These are phyloP conservation scores for Solanum virginianum DNA, from an alignment of 257 asterid genomes.

Conservation along the genomic window DNA sequence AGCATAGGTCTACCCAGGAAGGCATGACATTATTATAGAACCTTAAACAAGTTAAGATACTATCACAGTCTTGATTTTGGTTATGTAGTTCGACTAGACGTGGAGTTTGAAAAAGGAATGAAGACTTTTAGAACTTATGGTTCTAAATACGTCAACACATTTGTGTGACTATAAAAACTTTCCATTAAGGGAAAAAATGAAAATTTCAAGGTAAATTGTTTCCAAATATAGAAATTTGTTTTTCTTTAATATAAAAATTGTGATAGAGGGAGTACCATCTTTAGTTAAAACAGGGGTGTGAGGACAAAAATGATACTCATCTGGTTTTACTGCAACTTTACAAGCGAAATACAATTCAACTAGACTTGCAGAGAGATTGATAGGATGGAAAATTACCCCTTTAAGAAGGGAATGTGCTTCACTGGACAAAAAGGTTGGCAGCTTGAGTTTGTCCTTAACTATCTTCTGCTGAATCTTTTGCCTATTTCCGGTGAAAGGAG, in stretches of 20 bases:
- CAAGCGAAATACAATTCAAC: neutral
- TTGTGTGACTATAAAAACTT: neutral
- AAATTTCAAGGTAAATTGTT: neutral
- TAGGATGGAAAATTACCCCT: constrained; percentile 29
- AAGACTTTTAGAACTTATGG: neutral
- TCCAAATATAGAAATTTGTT: neutral
- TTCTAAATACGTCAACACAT: neutral
- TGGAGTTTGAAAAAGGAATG: neutral
- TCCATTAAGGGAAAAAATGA: neutral
- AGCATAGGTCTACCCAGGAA: neutral
- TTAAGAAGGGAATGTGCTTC: constrained; percentile 55
- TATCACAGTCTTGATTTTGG: neutral
- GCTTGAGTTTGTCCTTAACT: constrained; percentile 41
- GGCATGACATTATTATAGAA: neutral
- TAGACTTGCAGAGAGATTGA: neutral
- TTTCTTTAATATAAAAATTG: neutral
- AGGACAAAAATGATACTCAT: neutral
- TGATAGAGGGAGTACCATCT: neutral
- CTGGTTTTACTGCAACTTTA: neutral
- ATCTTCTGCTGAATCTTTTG: constrained; percentile 47
- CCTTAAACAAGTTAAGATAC: neutral
- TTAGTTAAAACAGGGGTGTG: neutral
- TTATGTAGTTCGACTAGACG: neutral
- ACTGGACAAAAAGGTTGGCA: constrained; percentile 43
- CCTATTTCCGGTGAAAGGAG: constrained; percentile 33